Base-by-base conservation (phyloP, 2,329 filamentous ascomycete species). In the Aureobasidium vineae region DNA sequence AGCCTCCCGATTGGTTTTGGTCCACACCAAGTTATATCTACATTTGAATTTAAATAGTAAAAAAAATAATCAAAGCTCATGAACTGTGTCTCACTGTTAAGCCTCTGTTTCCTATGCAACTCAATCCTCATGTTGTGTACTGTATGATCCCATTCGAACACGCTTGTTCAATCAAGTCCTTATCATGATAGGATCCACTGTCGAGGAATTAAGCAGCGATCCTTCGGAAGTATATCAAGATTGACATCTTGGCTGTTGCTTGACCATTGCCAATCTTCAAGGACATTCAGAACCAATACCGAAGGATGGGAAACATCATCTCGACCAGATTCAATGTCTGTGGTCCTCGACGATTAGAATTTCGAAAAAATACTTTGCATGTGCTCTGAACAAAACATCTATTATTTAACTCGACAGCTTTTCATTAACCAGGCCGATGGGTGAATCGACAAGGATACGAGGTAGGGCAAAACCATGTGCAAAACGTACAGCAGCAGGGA, bases 401-500 rank as follows among this genome's bases (percentile, higher is more conserved):
- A n/a, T n/a, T n/a, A n/a, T n/a, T n/a, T n/a, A n/a, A n/a, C n/a
- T n/a, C n/a, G n/a, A n/a, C n/a, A n/a, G n/a, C n/a, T n/a, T n/a
- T n/a, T n/a, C n/a, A n/a, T n/a, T n/a, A n/a, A 5, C 16, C 38
- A 41, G 38, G 38, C 8, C n/a, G 16, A 6, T 6, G 40, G n/a
- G 21, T 8, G 23, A 47, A 47, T 21, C n/a, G 10, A 3, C 23
- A 28, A 45, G 23, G 28, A 5, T 28, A 28, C 3, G 5, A 28
- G 28, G 28, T 28, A 28, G 28, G 5, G 3, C 28, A 28, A 28
- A 28, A 28, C 5, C 5, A 5, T 28, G 28, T 0, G 28, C 50
- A 53, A 53, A 53, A 53, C 50, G 31, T 53, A 53, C 50, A 53
- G 50, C 50, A 53, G 50, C 50, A 53, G 50, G 50, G 50, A 53